A percentile compares a stretch with the other conserved stretches of the same genome.
Evolutionary conservation across 176 grass and related monocot species (phyloP).

Genomic region (Cocos nucifera): DNA sequence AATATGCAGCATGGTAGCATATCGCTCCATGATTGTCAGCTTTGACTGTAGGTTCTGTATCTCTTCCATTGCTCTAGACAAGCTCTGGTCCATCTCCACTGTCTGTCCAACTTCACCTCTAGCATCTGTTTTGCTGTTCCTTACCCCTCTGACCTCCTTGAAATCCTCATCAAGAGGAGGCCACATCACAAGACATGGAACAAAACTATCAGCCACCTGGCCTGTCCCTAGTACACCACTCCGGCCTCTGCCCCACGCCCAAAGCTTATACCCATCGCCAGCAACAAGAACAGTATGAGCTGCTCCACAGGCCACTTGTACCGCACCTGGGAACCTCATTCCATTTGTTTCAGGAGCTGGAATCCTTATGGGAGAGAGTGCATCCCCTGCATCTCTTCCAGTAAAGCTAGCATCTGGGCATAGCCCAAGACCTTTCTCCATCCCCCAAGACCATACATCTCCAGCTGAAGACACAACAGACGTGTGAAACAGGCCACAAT

Average conservation of each 20-base stretch:
- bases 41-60: constrained; percentile 49
- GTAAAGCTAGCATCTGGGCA: constrained; percentile 80
- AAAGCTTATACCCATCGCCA: constrained; percentile 82
- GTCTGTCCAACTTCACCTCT: constrained; percentile 15
- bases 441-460: constrained; percentile 97
- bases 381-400: constrained; percentile 81
- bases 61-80: constrained; percentile 54
- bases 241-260: constrained; percentile 89
- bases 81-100: constrained; percentile 43
- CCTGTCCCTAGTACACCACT: constrained; percentile 75
- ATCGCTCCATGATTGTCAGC: constrained; percentile 71
- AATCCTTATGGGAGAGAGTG: constrained; percentile 56
- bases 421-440: constrained; percentile 90
- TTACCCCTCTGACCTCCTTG: constrained; percentile 26
- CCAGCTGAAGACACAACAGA: constrained; percentile 72
- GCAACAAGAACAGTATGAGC: constrained; percentile 96
- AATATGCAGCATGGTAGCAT: constrained; percentile 82
- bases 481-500: constrained; percentile 94
- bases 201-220: constrained; percentile 56
- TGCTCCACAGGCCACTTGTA: constrained; percentile 77
- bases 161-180: constrained; percentile 52
- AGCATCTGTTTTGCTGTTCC: constrained; percentile 20
- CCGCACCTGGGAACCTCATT: constrained; percentile 53
- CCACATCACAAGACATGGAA: constrained; percentile 67
- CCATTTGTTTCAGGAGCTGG: constrained; percentile 72